A percentile compares a stretch with the other conserved stretches of the same genome.
Conservation (phyloP, 768 basidiomycete species). For the Lactarius deliciosus region DNA sequence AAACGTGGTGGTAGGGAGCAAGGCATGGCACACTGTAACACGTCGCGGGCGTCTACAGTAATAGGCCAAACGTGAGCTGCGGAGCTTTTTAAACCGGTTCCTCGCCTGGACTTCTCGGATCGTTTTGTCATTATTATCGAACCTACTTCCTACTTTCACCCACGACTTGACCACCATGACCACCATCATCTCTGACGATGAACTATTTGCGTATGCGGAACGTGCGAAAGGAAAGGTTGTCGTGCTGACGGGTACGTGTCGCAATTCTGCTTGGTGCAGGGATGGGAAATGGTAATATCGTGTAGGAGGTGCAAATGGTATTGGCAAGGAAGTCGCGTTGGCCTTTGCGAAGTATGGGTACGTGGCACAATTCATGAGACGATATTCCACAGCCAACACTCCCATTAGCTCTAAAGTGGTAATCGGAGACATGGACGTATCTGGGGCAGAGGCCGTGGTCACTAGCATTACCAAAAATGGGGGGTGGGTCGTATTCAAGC, state of each 20-base stretch:
- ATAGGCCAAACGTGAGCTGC: no score
- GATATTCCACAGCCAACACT: background rate
- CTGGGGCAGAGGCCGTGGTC: slow-evolving; percentile 22
- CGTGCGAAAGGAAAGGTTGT: slow-evolving; percentile 33
- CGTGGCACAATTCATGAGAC: slow-evolving; percentile 2
- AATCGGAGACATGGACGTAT: slow-evolving; percentile 23
- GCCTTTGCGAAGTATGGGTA: slow-evolving; percentile 32
- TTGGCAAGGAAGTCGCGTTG: slow-evolving; percentile 33
- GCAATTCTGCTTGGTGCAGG: background rate
- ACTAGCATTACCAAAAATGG: slow-evolving; percentile 20
- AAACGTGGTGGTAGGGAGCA: no score
- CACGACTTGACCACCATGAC: slow-evolving; percentile 23
- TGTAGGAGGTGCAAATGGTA: slow-evolving; percentile 33
- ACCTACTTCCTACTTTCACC: background rate
- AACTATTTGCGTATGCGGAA: slow-evolving; percentile 29
- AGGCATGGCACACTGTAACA: no score
- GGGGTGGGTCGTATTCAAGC: slow-evolving; percentile 22
- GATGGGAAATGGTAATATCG: background rate
- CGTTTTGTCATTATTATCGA: background rate
- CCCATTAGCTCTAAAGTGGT: slow-evolving; percentile 25
- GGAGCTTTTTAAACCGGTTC: no score
- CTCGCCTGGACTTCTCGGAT: no score
- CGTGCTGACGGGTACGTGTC: slow-evolving; percentile 33
- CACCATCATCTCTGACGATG: slow-evolving; percentile 29
- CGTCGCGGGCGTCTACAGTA: no score